Base-by-base conservation (phyloP, 352 stramenopile species). In the Phytophthora agathidicida region DNA sequence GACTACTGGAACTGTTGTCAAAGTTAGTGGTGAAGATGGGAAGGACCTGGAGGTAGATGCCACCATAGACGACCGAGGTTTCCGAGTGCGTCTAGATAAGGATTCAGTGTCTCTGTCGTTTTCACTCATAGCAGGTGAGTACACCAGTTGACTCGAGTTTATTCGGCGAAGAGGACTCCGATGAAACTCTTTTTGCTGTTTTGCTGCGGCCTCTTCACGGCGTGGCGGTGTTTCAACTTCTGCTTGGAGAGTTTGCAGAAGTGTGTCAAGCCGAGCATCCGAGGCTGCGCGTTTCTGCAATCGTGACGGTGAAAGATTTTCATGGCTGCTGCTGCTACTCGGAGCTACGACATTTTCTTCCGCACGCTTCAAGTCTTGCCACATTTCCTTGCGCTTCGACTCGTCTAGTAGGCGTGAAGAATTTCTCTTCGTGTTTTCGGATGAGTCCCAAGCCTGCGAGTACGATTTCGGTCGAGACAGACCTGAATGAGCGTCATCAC, bases 341-440 rank as follows among this genome's bases (percentile, higher is more conserved):
- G 63, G 52, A n/a, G 50, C 19, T 14, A 65, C 49, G 0, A 89
- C 48, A n/a, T 65, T 74, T 30, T 85, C 80, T 46, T 90, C 80
- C 1, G 78, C 80, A 23, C 73, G 68, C 46, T 90, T 90, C 30
- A 88, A 74, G 43, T 88, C 76, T 66, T 86, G 71, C 80, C 80
- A 90, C 50, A 90, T 85, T 38, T 90, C 78, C 48, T 88, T 87
- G 13, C 80, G 76, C 57, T 90, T 90, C 67, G 65, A 75, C 37
- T 90, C 80, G 38, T 90, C 80, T 16, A 90, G 65, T 24, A 88
- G 56, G 14, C 80, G 76, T 9, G 75, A 88, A 1, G 65, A 80
- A 7, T 55, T 62, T 43, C 64, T 73, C 54, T 69, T 72, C 19
- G 60, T 45, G 30, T 52, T 43, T 38, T 63, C 64, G 13, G 33